A percentile compares a stretch with the other conserved stretches of the same genome.
These are phyloP conservation scores for Agaricus sinodeliciosus DNA, from an alignment of 768 basidiomycete genomes.

Conservation along the genomic window DNA sequence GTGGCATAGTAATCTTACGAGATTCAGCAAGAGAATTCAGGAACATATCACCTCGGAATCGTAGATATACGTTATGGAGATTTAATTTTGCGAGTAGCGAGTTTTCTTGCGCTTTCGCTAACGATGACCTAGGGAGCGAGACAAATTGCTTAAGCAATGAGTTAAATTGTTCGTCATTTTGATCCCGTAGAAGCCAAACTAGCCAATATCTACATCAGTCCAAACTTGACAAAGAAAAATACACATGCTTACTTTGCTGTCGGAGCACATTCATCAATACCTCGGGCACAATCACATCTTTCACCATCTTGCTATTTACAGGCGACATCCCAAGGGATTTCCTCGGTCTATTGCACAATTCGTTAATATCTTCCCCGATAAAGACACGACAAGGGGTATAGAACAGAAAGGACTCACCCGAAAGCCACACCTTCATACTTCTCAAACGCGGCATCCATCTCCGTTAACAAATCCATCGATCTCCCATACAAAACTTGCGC, in stretches of 20 bases:
- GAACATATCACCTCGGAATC: slow-evolving; percentile 83
- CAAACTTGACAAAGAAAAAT: not conserved
- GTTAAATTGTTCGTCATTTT: slow-evolving; percentile 44
- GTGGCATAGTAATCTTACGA: slow-evolving; percentile 42
- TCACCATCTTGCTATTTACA: slow-evolving; percentile 14
- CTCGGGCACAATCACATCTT: slow-evolving; percentile 52
- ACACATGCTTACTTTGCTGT: slow-evolving; percentile 52
- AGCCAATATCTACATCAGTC: slow-evolving; percentile 1
- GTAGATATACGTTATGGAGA: slow-evolving; percentile 68
- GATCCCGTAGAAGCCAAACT: slow-evolving; percentile 68
- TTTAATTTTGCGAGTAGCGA: slow-evolving; percentile 72
- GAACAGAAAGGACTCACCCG: slow-evolving; percentile 29
- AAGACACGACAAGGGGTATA: not conserved
- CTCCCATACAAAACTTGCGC: slow-evolving; percentile 49
- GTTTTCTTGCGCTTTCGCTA: slow-evolving; percentile 67
- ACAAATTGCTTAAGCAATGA: slow-evolving; percentile 51
- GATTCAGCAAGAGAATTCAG: slow-evolving; percentile 88
- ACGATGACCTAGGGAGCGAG: slow-evolving; percentile 46
- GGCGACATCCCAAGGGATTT: slow-evolving; percentile 36
- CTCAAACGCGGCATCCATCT: slow-evolving; percentile 50
- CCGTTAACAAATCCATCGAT: slow-evolving; percentile 53
- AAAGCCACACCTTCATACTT: slow-evolving; percentile 40
- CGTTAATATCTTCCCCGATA: not conserved
- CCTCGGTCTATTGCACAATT: slow-evolving; percentile 26
- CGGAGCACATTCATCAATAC: slow-evolving; percentile 56